These are phyloP conservation scores for Cercospora sojina DNA, from an alignment of 2,329 filamentous ascomycete species.

Conservation along the genomic window DNA sequence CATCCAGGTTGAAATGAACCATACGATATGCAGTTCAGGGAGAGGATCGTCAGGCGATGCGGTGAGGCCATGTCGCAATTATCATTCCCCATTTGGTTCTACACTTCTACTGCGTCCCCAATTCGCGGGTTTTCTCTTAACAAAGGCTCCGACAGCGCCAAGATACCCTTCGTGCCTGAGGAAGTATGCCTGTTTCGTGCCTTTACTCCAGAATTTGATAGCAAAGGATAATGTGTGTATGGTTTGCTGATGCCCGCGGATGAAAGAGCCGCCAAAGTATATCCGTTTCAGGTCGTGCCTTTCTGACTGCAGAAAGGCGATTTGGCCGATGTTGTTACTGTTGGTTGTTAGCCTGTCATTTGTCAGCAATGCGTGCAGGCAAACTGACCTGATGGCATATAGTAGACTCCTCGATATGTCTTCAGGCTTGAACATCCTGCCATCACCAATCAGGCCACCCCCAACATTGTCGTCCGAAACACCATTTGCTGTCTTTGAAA, in stretches of 20 bases:
- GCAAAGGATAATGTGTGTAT: slow-evolving; percentile 97
- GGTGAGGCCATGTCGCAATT: neutral
- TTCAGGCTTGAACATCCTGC: slow-evolving; percentile 66
- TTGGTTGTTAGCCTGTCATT: slow-evolving; percentile 29
- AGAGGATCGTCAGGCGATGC: neutral
- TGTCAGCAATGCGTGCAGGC: neutral
- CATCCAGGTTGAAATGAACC: too few relatives aligned
- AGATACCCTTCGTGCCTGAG: slow-evolving; percentile 93
- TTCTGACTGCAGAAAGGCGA: slow-evolving; percentile 94
- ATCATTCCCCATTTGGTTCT: slow-evolving; percentile 16
- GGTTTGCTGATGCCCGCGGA: slow-evolving; percentile 91
- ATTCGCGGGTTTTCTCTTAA: slow-evolving; percentile 84
- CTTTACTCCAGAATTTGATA: slow-evolving; percentile 96
- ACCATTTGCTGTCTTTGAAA: slow-evolving; percentile 22
- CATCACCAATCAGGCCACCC: slow-evolving; percentile 39
- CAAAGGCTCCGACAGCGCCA: slow-evolving; percentile 87
- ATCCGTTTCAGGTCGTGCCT: slow-evolving; percentile 89
- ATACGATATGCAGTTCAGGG: neutral
- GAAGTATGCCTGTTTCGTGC: slow-evolving; percentile 92
- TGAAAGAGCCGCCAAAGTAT: slow-evolving; percentile 97
- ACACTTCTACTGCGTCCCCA: slow-evolving; percentile 61
- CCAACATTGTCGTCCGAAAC: slow-evolving; percentile 36
- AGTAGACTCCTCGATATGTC: slow-evolving; percentile 90
- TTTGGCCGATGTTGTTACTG: slow-evolving; percentile 97
- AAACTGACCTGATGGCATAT: slow-evolving; percentile 72